These are phyloP conservation scores for Sabuloglossum arenarium DNA, from an alignment of 495 filamentous ascomycete species.

Conservation along the genomic window DNA sequence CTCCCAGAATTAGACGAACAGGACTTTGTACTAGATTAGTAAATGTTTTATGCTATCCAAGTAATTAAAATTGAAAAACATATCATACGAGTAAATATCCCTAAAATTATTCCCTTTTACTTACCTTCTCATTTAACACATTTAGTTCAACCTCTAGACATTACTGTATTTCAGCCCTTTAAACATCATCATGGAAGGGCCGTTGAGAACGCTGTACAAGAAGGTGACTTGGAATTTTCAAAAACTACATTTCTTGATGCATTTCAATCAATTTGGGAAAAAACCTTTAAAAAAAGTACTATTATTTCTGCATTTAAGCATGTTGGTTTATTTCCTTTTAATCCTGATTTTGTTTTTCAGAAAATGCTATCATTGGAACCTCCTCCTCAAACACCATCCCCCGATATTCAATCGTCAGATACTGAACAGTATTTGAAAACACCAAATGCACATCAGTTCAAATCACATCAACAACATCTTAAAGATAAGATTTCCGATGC, in stretches of 20 bases:
- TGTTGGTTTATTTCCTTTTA: conserved; percentile 4
- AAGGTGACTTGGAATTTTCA: conserved; percentile 3
- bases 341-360: conserved; percentile 1
- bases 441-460: background rate
- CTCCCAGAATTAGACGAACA: too few species aligned
- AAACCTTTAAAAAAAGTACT: conserved; percentile 1
- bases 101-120: conserved; percentile 4
- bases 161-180: conserved; percentile 5
- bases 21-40: background rate
- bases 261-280: conserved; percentile 2
- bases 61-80: background rate
- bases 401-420: background rate
- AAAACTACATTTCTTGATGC: conserved; percentile 4
- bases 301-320: background rate
- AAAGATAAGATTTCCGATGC: background rate
- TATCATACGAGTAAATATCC: background rate
- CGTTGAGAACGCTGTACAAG: background rate
- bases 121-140: conserved; percentile 6
- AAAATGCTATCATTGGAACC: background rate
- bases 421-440: background rate
- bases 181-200: conserved; percentile 6
- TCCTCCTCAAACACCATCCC: background rate
- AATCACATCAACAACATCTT: background rate
- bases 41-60: background rate
- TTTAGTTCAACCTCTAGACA: conserved; percentile 3